Conservation (phyloP, 352 stramenopile species). For the Phytophthora hibernalis region DNA sequence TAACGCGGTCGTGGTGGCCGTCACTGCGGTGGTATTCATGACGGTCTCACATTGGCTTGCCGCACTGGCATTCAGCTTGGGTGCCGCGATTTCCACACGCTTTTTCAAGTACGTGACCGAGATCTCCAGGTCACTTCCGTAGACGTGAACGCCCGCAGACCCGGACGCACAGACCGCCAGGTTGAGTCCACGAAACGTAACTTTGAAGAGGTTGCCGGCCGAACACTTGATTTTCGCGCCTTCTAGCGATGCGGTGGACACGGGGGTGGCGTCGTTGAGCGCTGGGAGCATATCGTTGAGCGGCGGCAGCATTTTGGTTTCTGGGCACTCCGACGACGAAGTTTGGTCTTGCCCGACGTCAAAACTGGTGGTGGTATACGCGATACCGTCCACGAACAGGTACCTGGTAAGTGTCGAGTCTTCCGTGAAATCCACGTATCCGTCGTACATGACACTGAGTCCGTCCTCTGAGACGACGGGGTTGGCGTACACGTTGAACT, state of each 20-base stretch:
- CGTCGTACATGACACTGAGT: conserved; percentile 42
- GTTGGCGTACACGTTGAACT: conserved; percentile 49
- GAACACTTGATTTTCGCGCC: conserved; percentile 38
- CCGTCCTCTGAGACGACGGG: conserved; percentile 38
- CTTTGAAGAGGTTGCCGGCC: conserved; percentile 39
- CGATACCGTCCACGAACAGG: conserved; percentile 40
- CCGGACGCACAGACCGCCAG: conserved; percentile 39
- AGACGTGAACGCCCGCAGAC: conserved; percentile 26
- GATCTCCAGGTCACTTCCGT: conserved; percentile 44
- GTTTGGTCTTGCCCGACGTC: conserved; percentile 15
- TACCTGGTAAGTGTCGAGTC: conserved; percentile 37
- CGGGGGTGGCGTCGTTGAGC: conserved; percentile 28
- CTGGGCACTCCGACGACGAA: conserved; percentile 33
- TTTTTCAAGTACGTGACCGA: conserved; percentile 33
- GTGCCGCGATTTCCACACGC: conserved; percentile 25
- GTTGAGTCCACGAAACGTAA: conserved; percentile 37
- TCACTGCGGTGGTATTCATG: conserved; percentile 29
- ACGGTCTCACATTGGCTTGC: conserved; percentile 22
- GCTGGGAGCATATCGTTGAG: conserved; percentile 38
- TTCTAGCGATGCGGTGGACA: conserved; percentile 16
- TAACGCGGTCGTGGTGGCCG: conserved; percentile 27
- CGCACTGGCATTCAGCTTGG: conserved; percentile 14
- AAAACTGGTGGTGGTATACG: conserved; percentile 35
- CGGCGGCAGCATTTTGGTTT: conserved; percentile 27
- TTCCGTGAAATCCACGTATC: conserved; percentile 38